phyloP scores from a whole-genome alignment of 73 alveolate species.

The Symbiodinium natans region DNA sequence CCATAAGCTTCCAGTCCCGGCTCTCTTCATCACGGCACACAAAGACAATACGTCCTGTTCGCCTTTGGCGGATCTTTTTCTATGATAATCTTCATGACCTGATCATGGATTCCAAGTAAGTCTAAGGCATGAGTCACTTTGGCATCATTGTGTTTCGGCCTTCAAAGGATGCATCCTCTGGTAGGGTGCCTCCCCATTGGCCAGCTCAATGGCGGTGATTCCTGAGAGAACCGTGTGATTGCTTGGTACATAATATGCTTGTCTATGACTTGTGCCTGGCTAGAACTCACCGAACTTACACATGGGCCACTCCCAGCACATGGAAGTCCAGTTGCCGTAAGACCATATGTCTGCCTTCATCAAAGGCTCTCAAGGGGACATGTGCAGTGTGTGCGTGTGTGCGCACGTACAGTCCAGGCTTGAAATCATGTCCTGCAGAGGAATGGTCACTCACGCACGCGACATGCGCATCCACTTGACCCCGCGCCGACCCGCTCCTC shows the following conservation, averaged over 20 bases:
- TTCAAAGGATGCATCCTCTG: conserved; percentile 93
- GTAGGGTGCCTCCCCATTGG: conserved; percentile 95
- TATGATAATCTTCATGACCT: conserved; percentile 94
- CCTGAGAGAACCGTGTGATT: conserved; percentile 10
- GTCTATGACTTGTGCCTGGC: too few relatives aligned
- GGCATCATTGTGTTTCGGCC: conserved; percentile 2
- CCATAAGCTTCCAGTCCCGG: too few relatives aligned
- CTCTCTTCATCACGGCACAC: too few relatives aligned
- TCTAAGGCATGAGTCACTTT: background rate
- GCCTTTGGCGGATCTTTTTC: conserved; percentile 93
- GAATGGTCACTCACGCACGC: too few relatives aligned
- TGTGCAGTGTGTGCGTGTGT: too few relatives aligned
- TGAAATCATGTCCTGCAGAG: too few relatives aligned
- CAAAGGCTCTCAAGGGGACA: too few relatives aligned
- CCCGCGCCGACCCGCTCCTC: too few relatives aligned
- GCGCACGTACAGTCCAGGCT: too few relatives aligned
- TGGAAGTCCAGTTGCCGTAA: conserved; percentile 81
- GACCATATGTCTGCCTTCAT: conserved; percentile 97
- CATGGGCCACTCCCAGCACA: background rate
- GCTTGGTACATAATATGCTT: too few relatives aligned
- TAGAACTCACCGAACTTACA: background rate
- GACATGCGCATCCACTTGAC: too few relatives aligned
- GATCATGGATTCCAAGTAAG: background rate
- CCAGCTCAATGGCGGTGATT: conserved; percentile 97
- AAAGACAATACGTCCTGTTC: conserved; percentile 40